Evolutionary conservation across 768 basidiomycete species (phyloP).

Genomic region (Calocybe indica): DNA sequence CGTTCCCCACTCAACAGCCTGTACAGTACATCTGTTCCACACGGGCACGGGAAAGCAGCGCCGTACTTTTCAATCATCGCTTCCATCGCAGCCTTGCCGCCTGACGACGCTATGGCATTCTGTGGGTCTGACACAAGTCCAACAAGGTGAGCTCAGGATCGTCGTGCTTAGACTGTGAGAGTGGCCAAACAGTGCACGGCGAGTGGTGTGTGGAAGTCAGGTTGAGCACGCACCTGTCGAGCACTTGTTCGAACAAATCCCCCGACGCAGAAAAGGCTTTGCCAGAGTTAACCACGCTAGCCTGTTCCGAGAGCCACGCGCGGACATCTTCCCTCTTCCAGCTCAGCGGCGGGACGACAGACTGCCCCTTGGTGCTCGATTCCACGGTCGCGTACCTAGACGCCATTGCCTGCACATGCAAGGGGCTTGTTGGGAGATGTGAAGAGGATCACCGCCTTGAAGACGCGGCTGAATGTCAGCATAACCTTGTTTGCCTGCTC

Average conservation of each 20-base stretch:
- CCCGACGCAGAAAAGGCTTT: slow-evolving; percentile 9
- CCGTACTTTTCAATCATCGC: slow-evolving; percentile 35
- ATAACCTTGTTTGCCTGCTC: slow-evolving; percentile 33
- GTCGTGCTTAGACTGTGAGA: slow-evolving; percentile 15
- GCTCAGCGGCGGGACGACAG: slow-evolving; percentile 14
- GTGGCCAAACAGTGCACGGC: neutral
- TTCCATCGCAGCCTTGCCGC: slow-evolving; percentile 18
- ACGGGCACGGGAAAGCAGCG: slow-evolving; percentile 7
- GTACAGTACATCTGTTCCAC: slow-evolving; percentile 16
- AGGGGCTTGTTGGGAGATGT: slow-evolving; percentile 32
- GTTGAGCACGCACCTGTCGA: slow-evolving; percentile 16
- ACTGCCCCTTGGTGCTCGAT: slow-evolving; percentile 11
- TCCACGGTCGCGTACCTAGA: slow-evolving; percentile 21
- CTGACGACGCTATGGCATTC: neutral
- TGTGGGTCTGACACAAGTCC: slow-evolving; percentile 6
- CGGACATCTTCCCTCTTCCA: slow-evolving; percentile 15
- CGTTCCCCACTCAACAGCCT: slow-evolving; percentile 16
- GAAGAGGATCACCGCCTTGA: slow-evolving; percentile 45
- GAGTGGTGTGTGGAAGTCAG: neutral
- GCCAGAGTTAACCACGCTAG: slow-evolving; percentile 19
- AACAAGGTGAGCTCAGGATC: slow-evolving; percentile 21
- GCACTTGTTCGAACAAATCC: slow-evolving; percentile 22
- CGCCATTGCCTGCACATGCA: slow-evolving; percentile 27
- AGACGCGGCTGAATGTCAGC: slow-evolving; percentile 32
- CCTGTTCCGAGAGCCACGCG: slow-evolving; percentile 16